Conservation (phyloP, 2,329 filamentous ascomycete genomes). For the Truncatella angustata region DNA sequence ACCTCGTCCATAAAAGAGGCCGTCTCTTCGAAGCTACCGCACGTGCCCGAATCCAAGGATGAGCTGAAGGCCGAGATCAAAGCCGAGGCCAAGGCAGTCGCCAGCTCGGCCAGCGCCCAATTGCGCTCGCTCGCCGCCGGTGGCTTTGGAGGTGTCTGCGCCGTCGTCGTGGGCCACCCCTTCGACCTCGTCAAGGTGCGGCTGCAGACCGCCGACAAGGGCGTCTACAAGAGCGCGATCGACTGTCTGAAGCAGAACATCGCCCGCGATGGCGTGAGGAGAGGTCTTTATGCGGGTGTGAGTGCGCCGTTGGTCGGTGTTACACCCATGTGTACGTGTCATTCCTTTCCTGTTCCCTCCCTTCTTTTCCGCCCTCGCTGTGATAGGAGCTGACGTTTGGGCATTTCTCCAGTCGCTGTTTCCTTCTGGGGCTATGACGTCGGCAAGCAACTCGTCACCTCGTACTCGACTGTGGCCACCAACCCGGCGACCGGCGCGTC, state of each 20-base stretch:
- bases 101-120: conserved; percentile 42
- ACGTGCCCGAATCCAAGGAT: conserved; percentile 41
- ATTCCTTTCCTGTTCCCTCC: neutral
- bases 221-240: conserved; percentile 84
- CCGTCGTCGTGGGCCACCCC: conserved; percentile 90
- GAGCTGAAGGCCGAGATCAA: conserved; percentile 44
- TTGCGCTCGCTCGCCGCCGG: conserved; percentile 84
- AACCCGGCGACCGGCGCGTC: conserved; percentile 62
- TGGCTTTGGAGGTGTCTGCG: conserved; percentile 90
- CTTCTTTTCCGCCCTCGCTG: neutral
- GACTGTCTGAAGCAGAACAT: conserved; percentile 90
- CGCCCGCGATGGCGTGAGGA: conserved; percentile 74
- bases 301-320: conserved; percentile 92
- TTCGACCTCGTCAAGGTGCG: conserved; percentile 98
- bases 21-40: conserved; percentile 38
- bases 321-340: conserved; percentile 91
- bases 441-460: conserved; percentile 82
- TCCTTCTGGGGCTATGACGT: conserved; percentile 89
- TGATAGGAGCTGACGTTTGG: too few relatives aligned
- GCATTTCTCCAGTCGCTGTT: conserved; percentile 67
- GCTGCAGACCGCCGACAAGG: conserved; percentile 91
- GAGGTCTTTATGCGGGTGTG: conserved; percentile 94
- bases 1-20: conserved; percentile 29
- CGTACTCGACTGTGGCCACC: conserved; percentile 60
- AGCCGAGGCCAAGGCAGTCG: conserved; percentile 37